These are phyloP conservation scores for Penicillium fimorum DNA, from an alignment of 495 filamentous ascomycete genomes.

Conservation along the genomic window DNA sequence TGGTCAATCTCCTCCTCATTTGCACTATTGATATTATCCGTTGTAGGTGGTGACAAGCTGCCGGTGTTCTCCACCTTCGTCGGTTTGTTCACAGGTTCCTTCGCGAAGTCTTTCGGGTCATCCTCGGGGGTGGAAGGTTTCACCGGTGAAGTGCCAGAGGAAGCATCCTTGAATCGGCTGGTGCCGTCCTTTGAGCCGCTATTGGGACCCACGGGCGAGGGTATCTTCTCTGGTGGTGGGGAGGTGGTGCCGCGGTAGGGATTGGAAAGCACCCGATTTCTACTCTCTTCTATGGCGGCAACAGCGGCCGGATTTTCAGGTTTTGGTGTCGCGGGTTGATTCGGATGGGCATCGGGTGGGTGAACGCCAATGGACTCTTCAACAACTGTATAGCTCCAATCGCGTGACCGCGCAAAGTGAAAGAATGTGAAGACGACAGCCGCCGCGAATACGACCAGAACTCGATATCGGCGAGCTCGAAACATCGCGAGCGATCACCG, in stretches of 20 bases:
- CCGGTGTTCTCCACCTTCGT: background rate
- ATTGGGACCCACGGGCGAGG: constrained; percentile 6
- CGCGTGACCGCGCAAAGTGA: constrained; percentile 53
- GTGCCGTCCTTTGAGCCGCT: constrained; percentile 2
- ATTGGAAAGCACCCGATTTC: constrained; percentile 12
- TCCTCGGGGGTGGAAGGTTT: background rate
- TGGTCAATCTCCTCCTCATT: constrained; percentile 11
- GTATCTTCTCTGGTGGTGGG: constrained; percentile 3
- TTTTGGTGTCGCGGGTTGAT: constrained; percentile 5
- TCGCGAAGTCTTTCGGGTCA: background rate
- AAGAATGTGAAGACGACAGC: constrained; percentile 63
- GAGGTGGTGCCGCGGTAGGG: constrained; percentile 15
- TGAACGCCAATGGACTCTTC: constrained; percentile 13
- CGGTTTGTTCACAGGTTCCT: background rate
- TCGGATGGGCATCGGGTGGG: constrained; percentile 6
- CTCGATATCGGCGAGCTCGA: constrained; percentile 72
- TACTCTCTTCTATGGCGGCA: constrained; percentile 12
- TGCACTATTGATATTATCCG: background rate
- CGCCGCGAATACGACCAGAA: constrained; percentile 68
- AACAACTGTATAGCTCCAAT: constrained; percentile 24
- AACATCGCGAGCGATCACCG: constrained; percentile 55
- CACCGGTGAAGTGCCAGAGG: background rate
- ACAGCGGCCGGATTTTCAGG: constrained; percentile 3
- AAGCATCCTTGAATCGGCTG: background rate
- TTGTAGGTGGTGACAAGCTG: background rate